Evolutionary conservation across 208 protist genomes (phyloP).

Genomic region (Zelonia costaricensis): DNA sequence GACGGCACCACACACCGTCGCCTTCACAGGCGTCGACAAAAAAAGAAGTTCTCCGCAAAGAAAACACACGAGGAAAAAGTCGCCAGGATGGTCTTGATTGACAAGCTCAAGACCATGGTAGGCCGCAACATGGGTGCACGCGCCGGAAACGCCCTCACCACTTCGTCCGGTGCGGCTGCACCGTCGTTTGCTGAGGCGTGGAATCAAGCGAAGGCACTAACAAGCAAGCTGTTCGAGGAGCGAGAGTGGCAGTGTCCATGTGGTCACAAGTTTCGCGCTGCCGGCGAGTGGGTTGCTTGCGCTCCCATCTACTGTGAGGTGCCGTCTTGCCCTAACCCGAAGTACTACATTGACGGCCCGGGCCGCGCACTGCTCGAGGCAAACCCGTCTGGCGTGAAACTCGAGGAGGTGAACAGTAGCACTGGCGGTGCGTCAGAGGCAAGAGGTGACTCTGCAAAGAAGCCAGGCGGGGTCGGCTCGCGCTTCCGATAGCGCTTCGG

Average conservation of each 20-base stretch:
- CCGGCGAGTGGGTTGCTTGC: conserved; percentile 84
- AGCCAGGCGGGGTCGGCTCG: conserved; percentile 55
- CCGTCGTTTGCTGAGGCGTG: conserved; percentile 57
- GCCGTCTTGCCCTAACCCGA: conserved; percentile 88
- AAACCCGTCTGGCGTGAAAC: conserved; percentile 78
- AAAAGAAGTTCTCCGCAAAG: background rate
- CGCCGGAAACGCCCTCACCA: conserved; percentile 50
- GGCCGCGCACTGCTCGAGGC: conserved; percentile 81
- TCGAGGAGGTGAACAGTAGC: conserved; percentile 55
- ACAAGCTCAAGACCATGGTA: conserved; percentile 85
- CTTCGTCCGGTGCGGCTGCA: conserved; percentile 29
- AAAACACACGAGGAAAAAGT: background rate
- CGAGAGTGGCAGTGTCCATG: conserved; percentile 91
- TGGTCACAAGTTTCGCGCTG: conserved; percentile 85
- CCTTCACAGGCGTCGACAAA: too few relatives aligned
- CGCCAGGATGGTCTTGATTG: conserved; percentile 59
- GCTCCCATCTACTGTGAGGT: conserved; percentile 89
- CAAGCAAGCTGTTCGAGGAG: conserved; percentile 74
- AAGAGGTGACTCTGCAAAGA: conserved; percentile 11
- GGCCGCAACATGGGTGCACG: conserved; percentile 42
- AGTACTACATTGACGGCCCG: conserved; percentile 89
- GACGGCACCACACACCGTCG: too few relatives aligned
- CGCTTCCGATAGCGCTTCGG: conserved; percentile 77
- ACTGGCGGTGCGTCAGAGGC: background rate
- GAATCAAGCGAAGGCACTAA: conserved; percentile 59